Conservation (phyloP, 192 early-diverging fungal species). For the Chytriomyces confervae region DNA sequence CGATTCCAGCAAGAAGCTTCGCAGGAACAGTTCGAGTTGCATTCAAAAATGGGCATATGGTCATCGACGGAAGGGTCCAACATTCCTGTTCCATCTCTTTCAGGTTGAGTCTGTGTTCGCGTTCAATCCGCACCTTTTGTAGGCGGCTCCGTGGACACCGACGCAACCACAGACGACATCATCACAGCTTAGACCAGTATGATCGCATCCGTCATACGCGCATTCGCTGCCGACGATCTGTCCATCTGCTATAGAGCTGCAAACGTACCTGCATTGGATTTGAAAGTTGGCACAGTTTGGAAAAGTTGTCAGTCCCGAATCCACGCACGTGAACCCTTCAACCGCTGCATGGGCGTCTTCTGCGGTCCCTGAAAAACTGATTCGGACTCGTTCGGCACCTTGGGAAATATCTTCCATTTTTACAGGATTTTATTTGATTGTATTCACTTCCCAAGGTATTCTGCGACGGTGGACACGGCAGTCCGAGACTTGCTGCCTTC, state of each 20-base stretch:
- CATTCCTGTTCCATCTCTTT: constrained; percentile 5
- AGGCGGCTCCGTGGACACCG: constrained; percentile 15
- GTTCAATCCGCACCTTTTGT: not conserved
- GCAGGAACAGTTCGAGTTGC: constrained; percentile 47
- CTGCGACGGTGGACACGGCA: not conserved
- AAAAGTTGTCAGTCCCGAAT: no score
- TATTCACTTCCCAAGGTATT: not conserved
- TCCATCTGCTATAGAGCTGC: no score
- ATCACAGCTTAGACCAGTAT: not conserved
- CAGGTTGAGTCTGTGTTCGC: not conserved
- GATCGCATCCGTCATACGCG: constrained; percentile 13
- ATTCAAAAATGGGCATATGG: constrained; percentile 44
- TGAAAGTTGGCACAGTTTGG: no score
- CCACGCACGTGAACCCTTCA: no score
- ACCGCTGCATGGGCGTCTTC: no score
- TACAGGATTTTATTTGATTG: not conserved
- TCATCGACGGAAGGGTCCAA: constrained; percentile 1
- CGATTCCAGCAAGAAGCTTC: constrained; percentile 39
- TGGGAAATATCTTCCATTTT: no score
- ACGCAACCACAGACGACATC: constrained; percentile 1
- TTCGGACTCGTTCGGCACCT: no score
- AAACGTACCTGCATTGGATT: no score
- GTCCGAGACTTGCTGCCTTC: constrained; percentile 21
- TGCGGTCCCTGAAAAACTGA: no score
- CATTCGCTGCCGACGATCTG: not conserved